phyloP scores from a whole-genome alignment of 345 rosid species.

The Cardiospermum halicacabum region DNA sequence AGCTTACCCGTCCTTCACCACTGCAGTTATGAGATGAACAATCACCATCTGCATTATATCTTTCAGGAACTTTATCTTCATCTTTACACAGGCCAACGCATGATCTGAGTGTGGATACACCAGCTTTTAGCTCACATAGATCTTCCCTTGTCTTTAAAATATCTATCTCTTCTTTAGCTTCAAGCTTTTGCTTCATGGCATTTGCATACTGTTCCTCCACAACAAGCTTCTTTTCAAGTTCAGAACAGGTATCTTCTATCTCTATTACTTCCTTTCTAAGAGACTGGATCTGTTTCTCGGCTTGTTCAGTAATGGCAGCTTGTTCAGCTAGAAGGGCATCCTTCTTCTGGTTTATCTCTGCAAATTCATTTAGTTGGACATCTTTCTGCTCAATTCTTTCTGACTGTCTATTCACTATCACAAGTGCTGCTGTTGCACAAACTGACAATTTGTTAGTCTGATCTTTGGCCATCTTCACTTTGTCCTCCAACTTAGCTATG shows the following conservation, averaged over 20 bases:
- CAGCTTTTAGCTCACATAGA: constrained; percentile 55
- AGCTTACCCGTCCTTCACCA: constrained; percentile 55
- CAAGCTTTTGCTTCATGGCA: constrained; percentile 47
- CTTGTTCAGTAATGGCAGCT: constrained; percentile 30
- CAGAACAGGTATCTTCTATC: constrained; percentile 38
- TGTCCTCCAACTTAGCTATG: constrained; percentile 47
- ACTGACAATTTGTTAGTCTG: constrained; percentile 41
- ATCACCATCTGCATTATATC: constrained; percentile 21
- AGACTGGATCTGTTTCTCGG: constrained; percentile 35
- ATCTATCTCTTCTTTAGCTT: constrained; percentile 51
- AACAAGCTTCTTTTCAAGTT: constrained; percentile 39
- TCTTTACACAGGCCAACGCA: constrained; percentile 40
- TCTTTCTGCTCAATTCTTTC: constrained; percentile 48
- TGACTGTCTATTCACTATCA: constrained; percentile 63
- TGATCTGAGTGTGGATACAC: constrained; percentile 54
- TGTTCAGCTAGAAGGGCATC: constrained; percentile 38
- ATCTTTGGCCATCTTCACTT: constrained; percentile 48
- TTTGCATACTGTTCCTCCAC: constrained; percentile 45
- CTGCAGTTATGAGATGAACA: constrained; percentile 19
- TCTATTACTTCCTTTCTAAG: constrained; percentile 42
- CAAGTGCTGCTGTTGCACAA: constrained; percentile 77
- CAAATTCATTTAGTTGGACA: constrained; percentile 36
- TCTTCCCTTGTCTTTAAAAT: constrained; percentile 51
- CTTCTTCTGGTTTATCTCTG: constrained; percentile 33
- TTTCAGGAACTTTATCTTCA: constrained; percentile 27